These are phyloP conservation scores for Tylopilus sp. DNA, from an alignment of 768 basidiomycete species.

Conservation along the genomic window DNA sequence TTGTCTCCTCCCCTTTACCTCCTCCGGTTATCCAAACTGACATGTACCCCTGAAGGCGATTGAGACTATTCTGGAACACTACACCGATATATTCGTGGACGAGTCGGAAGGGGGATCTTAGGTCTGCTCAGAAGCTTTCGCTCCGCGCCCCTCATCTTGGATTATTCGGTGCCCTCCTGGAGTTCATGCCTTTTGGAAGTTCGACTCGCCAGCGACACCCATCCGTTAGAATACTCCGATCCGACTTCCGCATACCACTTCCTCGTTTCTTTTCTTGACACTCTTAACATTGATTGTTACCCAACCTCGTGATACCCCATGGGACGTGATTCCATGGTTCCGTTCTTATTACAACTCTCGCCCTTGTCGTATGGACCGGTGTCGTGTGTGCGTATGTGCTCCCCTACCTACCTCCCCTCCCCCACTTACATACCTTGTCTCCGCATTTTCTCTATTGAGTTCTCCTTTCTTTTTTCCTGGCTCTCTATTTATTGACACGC, in stretches of 20 bases:
- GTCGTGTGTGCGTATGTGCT: not conserved
- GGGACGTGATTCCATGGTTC: conserved; percentile 6
- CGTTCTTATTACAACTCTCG: conserved; percentile 10
- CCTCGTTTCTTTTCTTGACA: not conserved
- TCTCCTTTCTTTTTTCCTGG: not conserved
- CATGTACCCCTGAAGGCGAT: conserved; percentile 58
- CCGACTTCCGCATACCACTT: not conserved
- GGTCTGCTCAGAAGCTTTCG: not conserved
- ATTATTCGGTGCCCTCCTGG: not conserved
- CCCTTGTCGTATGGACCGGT: conserved; percentile 2
- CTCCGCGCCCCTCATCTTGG: not conserved
- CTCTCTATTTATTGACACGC: not conserved
- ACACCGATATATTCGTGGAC: conserved; percentile 95
- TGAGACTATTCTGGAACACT: conserved; percentile 93
- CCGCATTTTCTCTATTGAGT: too few relatives aligned
- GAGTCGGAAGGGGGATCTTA: conserved; percentile 54
- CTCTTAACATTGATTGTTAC: conserved; percentile 21
- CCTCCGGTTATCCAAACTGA: not conserved
- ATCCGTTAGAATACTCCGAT: not conserved
- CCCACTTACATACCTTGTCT: not conserved
- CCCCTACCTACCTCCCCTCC: not conserved
- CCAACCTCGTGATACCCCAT: conserved; percentile 26
- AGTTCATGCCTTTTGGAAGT: not conserved
- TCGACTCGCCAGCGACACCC: too few relatives aligned
- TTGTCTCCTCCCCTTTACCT: not conserved